Evolutionary conservation across 1,284 basidiomycete genomes (phyloP), one percentile per base, ranked within the genome.

Genomic region (Nidula niveotomentosa): DNA sequence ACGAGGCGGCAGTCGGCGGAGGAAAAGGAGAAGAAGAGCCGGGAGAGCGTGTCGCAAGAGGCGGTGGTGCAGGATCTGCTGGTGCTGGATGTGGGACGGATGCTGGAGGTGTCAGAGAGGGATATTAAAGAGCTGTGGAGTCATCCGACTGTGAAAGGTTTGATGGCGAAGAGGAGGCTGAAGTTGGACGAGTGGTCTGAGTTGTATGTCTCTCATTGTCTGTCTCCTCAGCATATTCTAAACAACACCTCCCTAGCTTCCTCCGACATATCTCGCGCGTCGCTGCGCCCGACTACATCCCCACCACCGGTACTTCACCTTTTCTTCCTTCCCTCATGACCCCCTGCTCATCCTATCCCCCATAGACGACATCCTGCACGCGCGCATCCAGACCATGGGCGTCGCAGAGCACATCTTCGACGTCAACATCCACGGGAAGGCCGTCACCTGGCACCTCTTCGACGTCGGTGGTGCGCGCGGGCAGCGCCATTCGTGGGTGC

Each of bases 111-210:
- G 8, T 81, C 75, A 51, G 78, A 81, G 61, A 78, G 82, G 13
- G 89, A 92, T 63, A 81, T 91, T 59, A 73, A 76, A 55, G 75
- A 81, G 55, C 76, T 93, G 9, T 92, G 90, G 89, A 73, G 76
- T 44, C 86, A 90, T 61, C 81, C 85, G 0, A 78, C 80, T 8
- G 86, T 92, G 43, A 83, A 80, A 63, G 78, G 77, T 33, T 69
- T 93, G 63, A 85, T 91, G 51, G 76, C 76, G 30, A 84, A 80
- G 62, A 77, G 90, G 56, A 85, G 85, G 58, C 71, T 93, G 51
- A 87, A 88, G 62, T 71, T 93, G 51, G 90, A 93, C 60, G 90
- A 93, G 66, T 91, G 89, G 84, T 85, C 88, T 8, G 88, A 90
- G 71, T 91, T 88, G 91, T 92, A 65, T 69, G 90, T 78, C 23